Evolutionary conservation across 192 early-diverging fungal genomes (phyloP), one percentile per base, ranked within the genome.

Genomic region (Cetraspora pellucida): DNA sequence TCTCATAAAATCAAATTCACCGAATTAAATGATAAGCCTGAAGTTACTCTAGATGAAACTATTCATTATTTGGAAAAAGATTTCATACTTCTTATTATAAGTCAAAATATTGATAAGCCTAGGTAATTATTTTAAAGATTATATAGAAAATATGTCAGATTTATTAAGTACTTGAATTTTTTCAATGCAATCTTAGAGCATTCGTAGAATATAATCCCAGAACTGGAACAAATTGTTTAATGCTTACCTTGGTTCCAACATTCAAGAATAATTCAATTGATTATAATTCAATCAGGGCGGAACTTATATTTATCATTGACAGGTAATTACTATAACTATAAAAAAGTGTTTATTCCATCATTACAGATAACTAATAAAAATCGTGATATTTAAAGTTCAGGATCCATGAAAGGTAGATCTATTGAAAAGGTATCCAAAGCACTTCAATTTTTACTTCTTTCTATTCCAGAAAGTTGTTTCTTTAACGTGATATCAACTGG

Each of bases 401-500:
- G 82, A 10, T 89, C 87, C 17, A 88, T 88, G 87, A 1, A 10
- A 13, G 81, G 81, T 23, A 54, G 45, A 49, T 72, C 57, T 46
- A 88, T 87, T n/a, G 21, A 52, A 0, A 79, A 85, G 31, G 78
- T 78, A 13, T 52, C 47, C 13, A 70, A 78, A 44, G 86, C 87
- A 3, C 78, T 88, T 19, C 70, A 83, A 45, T 60, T 88, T 21
- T 74, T 88, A 27, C 75, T 88, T 19, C 83, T 77, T 49, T 89
- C 87, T 27, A 55, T 88, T 2, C 88, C 87, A 27, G 67, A 75
- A 44, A 78, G 79, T n/a, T 66, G 76, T 45, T 79, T 60, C 44
- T 88, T 88, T 74, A 88, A 88, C 55, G 80, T 88, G 16, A 72
- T 89, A 47, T 82, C 79, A 17, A 89, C 89, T 59, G 87, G 87